These are phyloP conservation scores for Monosporascus sp. DNA, from an alignment of 2,329 filamentous ascomycete species.

Conservation along the genomic window DNA sequence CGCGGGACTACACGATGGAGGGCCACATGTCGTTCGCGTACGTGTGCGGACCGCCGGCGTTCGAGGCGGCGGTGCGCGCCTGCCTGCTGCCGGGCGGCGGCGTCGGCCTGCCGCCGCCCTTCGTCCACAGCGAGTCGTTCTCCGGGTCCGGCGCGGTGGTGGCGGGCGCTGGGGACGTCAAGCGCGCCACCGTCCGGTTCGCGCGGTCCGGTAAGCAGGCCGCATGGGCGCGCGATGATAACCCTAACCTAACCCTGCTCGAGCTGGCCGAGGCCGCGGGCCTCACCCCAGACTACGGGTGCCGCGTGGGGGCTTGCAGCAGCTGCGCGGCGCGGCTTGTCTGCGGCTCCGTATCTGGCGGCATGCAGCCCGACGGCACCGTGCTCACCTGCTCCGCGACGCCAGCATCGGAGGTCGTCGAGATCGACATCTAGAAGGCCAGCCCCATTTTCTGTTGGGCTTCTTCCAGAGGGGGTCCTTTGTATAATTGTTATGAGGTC, in stretches of 20 bases:
- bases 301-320: conserved; percentile 16
- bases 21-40: conserved; percentile 10
- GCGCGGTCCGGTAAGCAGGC: conserved; percentile 10
- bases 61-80: conserved; percentile 8
- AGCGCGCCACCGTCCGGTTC: conserved; percentile 13
- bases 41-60: conserved; percentile 15
- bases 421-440: not conserved
- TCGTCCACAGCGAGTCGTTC: conserved; percentile 17
- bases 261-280: conserved; percentile 19
- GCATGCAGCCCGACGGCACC: conserved; percentile 15
- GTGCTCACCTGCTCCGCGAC: conserved; percentile 17
- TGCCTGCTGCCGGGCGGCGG: conserved; percentile 2
- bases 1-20: conserved; percentile 7
- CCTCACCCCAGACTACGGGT: conserved; percentile 19
- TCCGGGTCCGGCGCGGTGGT: conserved; percentile 2
- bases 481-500: too few relatives aligned
- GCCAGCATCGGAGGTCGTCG: conserved; percentile 14
- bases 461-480: too few relatives aligned
- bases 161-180: conserved; percentile 6
- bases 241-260: conserved; percentile 11
- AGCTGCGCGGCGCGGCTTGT: conserved; percentile 16
- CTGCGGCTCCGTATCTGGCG: conserved; percentile 16
- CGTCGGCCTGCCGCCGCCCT: conserved; percentile 4
- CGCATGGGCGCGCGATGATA: conserved; percentile 11
- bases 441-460: too few relatives aligned